Base-by-base conservation (phyloP, 345 rosid species). In the Eucalyptus pauciflora region DNA sequence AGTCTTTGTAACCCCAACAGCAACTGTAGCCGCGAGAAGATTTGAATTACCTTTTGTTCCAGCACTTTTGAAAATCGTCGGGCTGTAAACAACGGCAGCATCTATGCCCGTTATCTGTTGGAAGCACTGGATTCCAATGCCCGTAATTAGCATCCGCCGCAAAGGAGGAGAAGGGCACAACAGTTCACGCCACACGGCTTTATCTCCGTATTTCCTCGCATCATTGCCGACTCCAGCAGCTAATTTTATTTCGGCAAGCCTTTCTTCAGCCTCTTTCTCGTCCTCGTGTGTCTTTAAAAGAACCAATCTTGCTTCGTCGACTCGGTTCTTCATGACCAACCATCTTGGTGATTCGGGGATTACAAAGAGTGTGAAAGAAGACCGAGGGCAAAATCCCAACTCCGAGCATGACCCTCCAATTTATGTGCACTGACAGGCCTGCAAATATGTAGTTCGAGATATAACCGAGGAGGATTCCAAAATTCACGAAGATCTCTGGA, bases 311-410 rank as follows among this genome's bases (percentile, higher is more conserved):
- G 99, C 99, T 91, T 90, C 96, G 17, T 96, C 97, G 51, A 96
- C 91, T 52, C 96, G 93, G 79, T 95, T 94, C 92, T 96, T 93
- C 98, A 97, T 86, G 41, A 95, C 97, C 90, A 97, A 85, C 99
- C 98, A 97, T 91, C 99, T 94, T 8, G 99, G 98, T 43, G 99
- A 97, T 91, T 97, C 98, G 2, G 99, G 99, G 93, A 97, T 97
- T 52, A 97, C 87, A 52, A 94, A 97, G 31, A 97, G 94, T 27
- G 99, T 96, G 87, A 94, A 87, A 37, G 89, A 96, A 94, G 43
- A 96, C 88, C 0, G 99, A 95, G 13, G 99, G 99, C 88, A 96
- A 90, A 90, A 94, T 94, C 85, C 99, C 99, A 14, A 96, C 98
- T 5, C 96, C 99, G 50, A 97, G 97, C 99, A 97, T 97, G 69